These are phyloP conservation scores for Nemania sp. DNA, from an alignment of 2,329 filamentous ascomycete species.

Conservation along the genomic window DNA sequence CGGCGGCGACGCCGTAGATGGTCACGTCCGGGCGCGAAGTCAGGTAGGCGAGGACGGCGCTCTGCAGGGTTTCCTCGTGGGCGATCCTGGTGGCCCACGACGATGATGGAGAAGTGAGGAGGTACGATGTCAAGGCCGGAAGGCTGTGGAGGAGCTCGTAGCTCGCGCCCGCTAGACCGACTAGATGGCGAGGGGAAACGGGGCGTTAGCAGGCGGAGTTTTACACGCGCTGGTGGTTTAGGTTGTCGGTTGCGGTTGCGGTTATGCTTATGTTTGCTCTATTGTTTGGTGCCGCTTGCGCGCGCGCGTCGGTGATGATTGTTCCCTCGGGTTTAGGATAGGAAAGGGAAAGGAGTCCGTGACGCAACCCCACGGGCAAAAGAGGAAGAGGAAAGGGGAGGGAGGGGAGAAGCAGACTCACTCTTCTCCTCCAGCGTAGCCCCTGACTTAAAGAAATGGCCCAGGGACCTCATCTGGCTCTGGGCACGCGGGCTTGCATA, in stretches of 20 bases:
- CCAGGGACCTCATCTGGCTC: constrained; percentile 54
- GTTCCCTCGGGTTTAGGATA: no score
- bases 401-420: not conserved
- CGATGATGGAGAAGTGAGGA: constrained; percentile 48
- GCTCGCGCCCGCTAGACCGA: constrained; percentile 60
- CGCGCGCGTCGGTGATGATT: no score
- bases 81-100: constrained; percentile 56
- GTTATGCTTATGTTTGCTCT: no score
- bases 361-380: constrained; percentile 42
- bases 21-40: constrained; percentile 55
- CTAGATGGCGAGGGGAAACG: not conserved
- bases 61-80: constrained; percentile 66
- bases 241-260: no score
- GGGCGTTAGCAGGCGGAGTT: not conserved
- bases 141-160: constrained; percentile 71
- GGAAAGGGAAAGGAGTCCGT: not conserved
- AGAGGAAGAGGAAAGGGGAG: not conserved
- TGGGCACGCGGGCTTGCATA: constrained; percentile 66
- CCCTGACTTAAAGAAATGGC: constrained; percentile 63
- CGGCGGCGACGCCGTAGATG: constrained; percentile 60
- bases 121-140: constrained; percentile 65
- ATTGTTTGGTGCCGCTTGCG: no score
- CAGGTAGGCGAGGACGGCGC: constrained; percentile 63
- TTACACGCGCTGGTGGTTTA: not conserved
- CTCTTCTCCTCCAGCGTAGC: constrained; percentile 65